Base-by-base conservation (phyloP, 352 stramenopile genomes). In the Peronospora farinosa region DNA sequence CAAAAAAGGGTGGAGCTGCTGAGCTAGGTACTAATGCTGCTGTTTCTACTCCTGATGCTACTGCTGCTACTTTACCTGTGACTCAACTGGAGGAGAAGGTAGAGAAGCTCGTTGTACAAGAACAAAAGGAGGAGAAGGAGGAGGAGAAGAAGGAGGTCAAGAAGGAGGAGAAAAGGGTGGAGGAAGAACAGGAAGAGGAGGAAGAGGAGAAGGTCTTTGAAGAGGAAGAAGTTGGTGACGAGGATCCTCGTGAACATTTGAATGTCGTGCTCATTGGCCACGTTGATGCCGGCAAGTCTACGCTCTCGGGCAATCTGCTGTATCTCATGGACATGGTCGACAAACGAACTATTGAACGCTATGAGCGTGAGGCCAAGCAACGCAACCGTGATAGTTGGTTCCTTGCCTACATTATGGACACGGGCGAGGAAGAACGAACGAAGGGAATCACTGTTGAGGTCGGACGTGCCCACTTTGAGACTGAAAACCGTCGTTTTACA, bases 351-450 rank as follows among this genome's bases (percentile, higher is more conserved):
- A 99, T 99, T 65, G 96, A 99, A 76, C 92, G 96, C 51, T 99
- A 96, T 67, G 95, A 99, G 78, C 86, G 89, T 32, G 97, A 99
- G 66, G 97, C 97, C 19, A 99, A 99, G 60, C 74, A 87, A 23
- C 78, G 79, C 36, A 85, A 88, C 69, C 78, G 77, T 47, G 79
- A 88, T 55, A 81, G 63, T 45, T 88, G 77, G 77, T 99, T 99
- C 72, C 66, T 99, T 21, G 96, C 97, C 13, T 99, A 97, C 68
- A 99, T 99, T 67, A 99, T 99, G 96, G 97, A 99, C 75, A 99
- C 96, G 17, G 97, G 97, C 53, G 96, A 99, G 67, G 96, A 99
- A 57, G 96, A 98, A 65, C 86, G 96, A 38, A 93, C 92, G 13
- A 99, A 99, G 78, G 78, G 76, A 23, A 87, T 78, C 52, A 88